Base-by-base conservation (phyloP, 1,284 basidiomycete genomes). In the Tetrapyrgos nigripes region DNA sequence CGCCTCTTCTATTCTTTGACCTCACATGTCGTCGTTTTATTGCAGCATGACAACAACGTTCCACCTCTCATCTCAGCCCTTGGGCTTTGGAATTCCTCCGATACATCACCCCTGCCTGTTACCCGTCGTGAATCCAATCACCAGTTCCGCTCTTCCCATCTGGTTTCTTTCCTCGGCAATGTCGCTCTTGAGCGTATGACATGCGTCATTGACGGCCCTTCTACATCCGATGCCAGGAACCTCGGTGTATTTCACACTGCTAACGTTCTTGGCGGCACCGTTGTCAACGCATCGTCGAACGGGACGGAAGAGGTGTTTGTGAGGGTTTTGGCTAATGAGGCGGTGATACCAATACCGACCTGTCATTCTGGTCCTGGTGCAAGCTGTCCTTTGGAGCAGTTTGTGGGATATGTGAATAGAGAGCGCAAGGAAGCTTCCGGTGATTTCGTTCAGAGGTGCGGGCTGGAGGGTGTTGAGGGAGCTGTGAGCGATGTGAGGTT, bases 41-140 rank as follows among this genome's bases (percentile, higher is more conserved):
- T 14, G 10, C n/a, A 79, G 78, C 78, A 80, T 63, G 77, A 79
- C 62, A 80, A 80, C 66, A 73, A 80, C 61, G 67, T 80, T 8
- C 76, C 79, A 3, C 77, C 79, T 0, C 65, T 80, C 26, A 68
- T 79, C 8, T 70, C 78, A 2, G 77, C 78, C 1, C 73, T 81
- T 5, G 79, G 78, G 1, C 61, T 81, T 3, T 79, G 76, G 76
- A 80, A 80, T 62, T 71, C 71, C 9, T 77, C 77, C 44, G 46
- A 28, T 17, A 66, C 76, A n/a, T 77, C 74, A 54, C 77, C 78
- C 1, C 70, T 80, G 23, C 75, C 74, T 2, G 62, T 59, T 2
- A 74, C 64, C 4, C 63, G 51, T 5, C 73, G 55, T 17, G 33
- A 48, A 58, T 48, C 71, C 11, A 49, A 52, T 13, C 76, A 74